Evolutionary conservation across 306 rosid species (phyloP), one percentile per base, ranked within the genome.

Genomic region (Arachis stenosperma): DNA sequence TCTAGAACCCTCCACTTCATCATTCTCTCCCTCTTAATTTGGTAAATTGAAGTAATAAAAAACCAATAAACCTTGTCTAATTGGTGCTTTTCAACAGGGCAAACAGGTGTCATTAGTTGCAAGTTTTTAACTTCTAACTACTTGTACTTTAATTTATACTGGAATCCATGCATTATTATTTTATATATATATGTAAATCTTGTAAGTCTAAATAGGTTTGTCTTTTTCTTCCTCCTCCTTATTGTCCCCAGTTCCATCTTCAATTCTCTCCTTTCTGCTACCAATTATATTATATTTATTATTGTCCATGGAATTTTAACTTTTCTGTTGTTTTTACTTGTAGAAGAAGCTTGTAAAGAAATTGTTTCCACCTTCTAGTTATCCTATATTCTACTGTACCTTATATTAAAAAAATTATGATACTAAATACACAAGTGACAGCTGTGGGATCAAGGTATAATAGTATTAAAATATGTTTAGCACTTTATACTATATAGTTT

Each of bases 301-400:
- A 48, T 43, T 73, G 81, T 69, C 66, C 37, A 57, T 65, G 7
- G 9, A 57, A 79, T 76, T 72, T 81, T 78, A 81, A 78, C 89
- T 79, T 88, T 85, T 73, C 56, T 71, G 55, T 62, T 63, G 82
- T 44, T 70, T 58, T 60, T 80, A 75, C 65, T n/a, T 80, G 71
- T 51, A 39, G 50, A 78, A 77, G 52, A 69, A 78, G 71, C 56
- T 39, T 71, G 39, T 72, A 60, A 37, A 78, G 60, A 69, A 57
- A 61, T 33, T 10, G 27, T 57, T 67, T 47, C 59, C 78, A 41
- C 78, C 41, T 78, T 48, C 55, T 73, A 59, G 66, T 67, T 37
- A 61, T 44, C 17, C 17, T 46, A 4, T 15, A 56, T 76, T 78
- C 51, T 22, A 22, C 27, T 48, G 5, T 10, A 53, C 76, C 37